phyloP scores from a whole-genome alignment of 441 rosid genomes.

The Biscutella laevigata region DNA sequence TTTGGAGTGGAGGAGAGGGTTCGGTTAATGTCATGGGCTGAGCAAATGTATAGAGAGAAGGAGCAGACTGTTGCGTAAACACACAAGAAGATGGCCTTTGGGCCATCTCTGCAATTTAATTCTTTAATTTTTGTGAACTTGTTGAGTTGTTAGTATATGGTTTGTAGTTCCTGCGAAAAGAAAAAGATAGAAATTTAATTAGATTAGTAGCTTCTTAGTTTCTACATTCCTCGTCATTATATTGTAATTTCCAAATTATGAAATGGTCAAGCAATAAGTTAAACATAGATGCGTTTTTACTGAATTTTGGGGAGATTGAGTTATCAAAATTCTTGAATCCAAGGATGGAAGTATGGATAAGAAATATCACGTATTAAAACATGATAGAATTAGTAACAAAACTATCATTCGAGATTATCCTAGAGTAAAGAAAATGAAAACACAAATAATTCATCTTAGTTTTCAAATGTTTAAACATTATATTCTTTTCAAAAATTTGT shows the following conservation, averaged over 20 bases:
- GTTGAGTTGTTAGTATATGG: constrained; percentile 9
- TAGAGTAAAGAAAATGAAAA: too few species aligned
- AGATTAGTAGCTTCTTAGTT: background rate
- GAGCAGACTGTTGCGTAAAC: constrained; percentile 80
- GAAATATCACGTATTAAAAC: too few species aligned
- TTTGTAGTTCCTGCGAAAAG: background rate
- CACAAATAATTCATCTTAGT: too few species aligned
- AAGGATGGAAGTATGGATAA: too few species aligned
- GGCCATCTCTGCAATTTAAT: constrained; percentile 14
- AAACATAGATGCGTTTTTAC: too few species aligned
- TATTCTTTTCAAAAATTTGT: too few species aligned
- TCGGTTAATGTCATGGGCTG: constrained; percentile 47
- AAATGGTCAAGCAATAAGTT: constrained; percentile 4
- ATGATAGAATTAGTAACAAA: too few species aligned
- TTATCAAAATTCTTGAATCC: too few species aligned
- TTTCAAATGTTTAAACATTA: too few species aligned
- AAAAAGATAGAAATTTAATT: background rate
- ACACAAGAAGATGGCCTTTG: background rate
- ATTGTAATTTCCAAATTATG: constrained; percentile 2
- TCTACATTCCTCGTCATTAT: too few species aligned
- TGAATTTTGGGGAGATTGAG: too few species aligned
- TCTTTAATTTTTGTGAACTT: constrained; percentile 20
- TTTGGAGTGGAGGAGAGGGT: constrained; percentile 23
- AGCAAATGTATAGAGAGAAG: constrained; percentile 71
- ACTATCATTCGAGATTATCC: too few species aligned